Evolutionary conservation across 2,329 filamentous ascomycete genomes (phyloP), one percentile per base, ranked within the genome.

Genomic region (Colletotrichum magnum): DNA sequence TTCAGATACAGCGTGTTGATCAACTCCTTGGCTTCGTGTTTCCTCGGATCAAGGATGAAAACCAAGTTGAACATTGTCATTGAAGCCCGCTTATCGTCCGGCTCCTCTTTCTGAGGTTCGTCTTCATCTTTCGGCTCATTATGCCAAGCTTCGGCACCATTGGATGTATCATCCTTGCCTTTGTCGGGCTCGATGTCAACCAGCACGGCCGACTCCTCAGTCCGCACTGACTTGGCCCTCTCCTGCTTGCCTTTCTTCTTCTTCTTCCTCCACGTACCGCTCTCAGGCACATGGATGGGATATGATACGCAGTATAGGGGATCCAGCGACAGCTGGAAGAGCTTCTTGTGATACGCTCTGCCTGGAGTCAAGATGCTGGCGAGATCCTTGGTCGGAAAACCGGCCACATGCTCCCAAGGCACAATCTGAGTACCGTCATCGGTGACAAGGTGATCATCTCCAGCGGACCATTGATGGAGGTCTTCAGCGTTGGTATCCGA

Each of bases 51-150:
- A 72, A 98, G 84, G 58, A 97, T 93, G 79, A 98, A 98, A 26
- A 98, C 94, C 12, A 98, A 88, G 79, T 98, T 97, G 82, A 99
- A 99, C 95, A 98, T 98, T 71, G 92, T 94, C 93, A 98, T 95
- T 54, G 89, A 89, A 72, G 87, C 89, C 73, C 85, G 85, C 77
- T 93, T 91, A 76, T 89, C 85, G 70, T 92, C 86, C 48, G 85
- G 32, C 10, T 36, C 79, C 68, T 88, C 80, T 64, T 87, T 86
- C 79, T 75, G 75, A n/a, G 78, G 79, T 47, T 75, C 74, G 47
- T 80, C 80, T 60, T 75, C 72, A 13, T 78, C 75, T 58, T 76
- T 75, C 36, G 74, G 72, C 9, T 64, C 72, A 21, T 57, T 50
- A 12, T 70, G 59, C 24, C 72, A 66, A 28, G 71, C 66, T 12